Base-by-base conservation (phyloP, 208 protist genomes). In the Acanthamoeba royreba region DNA sequence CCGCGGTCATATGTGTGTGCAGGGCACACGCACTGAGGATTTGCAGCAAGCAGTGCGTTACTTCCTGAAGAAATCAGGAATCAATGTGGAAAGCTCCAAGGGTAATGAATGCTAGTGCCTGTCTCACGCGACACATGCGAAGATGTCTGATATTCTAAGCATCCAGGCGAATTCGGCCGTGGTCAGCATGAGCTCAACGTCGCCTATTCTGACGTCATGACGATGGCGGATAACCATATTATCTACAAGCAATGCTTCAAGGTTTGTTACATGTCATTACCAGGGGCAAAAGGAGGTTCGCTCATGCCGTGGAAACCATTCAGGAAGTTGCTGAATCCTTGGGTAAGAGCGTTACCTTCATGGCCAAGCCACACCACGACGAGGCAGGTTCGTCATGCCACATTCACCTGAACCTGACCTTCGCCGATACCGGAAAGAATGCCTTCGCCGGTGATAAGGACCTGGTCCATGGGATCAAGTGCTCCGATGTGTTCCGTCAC, bases 181-280 rank as follows among this genome's bases (percentile, higher is more conserved):
- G 79, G 79, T 38, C 79, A 88, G 52, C 79, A 88, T 45, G 79
- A 88, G 79, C 52, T 88, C 49, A 88, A 88, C 33, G 52, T 88
- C 45, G 52, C 45, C 49, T 88, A 88, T 38, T 53, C 45, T 0
- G 79, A 88, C 33, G 43, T 63, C 31, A 38, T 88, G 35, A 53
- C 79, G 35, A 88, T 88, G 79, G 52, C 49, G 22, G 79, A 88
- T 38, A 63, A 88, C 79, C 79, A 88, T 38, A 38, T 88, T 38
- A 28, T 88, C 52, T 88, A 66, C 52, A 88, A 88, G 79, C 79
- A 88, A 45, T 66, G 45, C 52, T 88, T 88, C 79, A 88, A 88
- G 79, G 79, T 38, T 25, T 72, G 13, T 38, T 35, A 72, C 52
- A 58, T 1, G 52, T 69, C n/a, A 35, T 38, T 15, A 25, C 5